A percentile compares a stretch with the other conserved stretches of the same genome.
phyloP scores from a whole-genome alignment of 257 asterid species.

The Echium plantagineum region DNA sequence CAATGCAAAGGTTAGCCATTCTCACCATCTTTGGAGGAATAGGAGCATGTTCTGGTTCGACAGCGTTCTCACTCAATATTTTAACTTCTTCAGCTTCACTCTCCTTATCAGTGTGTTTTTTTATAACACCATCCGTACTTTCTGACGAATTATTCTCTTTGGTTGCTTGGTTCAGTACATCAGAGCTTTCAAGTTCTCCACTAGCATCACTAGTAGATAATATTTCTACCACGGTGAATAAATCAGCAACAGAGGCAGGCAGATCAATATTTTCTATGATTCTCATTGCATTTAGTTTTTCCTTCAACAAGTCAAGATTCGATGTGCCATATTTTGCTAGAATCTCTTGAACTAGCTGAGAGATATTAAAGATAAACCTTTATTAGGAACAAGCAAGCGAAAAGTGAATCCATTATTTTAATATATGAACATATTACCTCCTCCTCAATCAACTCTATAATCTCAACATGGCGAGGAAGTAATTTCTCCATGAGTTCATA shows the following conservation, averaged over 20 bases:
- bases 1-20: constrained; percentile 85
- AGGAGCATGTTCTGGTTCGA: constrained; percentile 24
- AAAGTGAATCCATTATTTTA: constrained; percentile 7
- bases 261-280: constrained; percentile 66
- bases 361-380: constrained; percentile 10
- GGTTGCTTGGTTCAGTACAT: constrained; percentile 17
- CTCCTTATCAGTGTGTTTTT: too few relatives aligned
- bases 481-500: constrained; percentile 62
- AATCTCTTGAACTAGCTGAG: constrained; percentile 60
- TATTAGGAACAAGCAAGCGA: constrained; percentile 11
- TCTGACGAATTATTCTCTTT: constrained; percentile 11
- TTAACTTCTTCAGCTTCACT: constrained; percentile 22
- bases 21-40: constrained; percentile 53
- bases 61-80: constrained; percentile 19
- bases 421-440: constrained; percentile 35
- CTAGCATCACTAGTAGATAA: constrained; percentile 16
- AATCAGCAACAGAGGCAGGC: constrained; percentile 37
- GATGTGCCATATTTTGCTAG: constrained; percentile 49
- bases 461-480: constrained; percentile 84
- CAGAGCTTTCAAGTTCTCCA: constrained; percentile 18
- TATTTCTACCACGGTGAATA: constrained; percentile 25
- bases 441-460: constrained; percentile 67
- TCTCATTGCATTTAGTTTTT: constrained; percentile 56
- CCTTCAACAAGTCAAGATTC: constrained; percentile 40
- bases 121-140: not conserved